These are phyloP conservation scores for Alternaria viburni DNA, from an alignment of 2,329 filamentous ascomycete species.

Conservation along the genomic window DNA sequence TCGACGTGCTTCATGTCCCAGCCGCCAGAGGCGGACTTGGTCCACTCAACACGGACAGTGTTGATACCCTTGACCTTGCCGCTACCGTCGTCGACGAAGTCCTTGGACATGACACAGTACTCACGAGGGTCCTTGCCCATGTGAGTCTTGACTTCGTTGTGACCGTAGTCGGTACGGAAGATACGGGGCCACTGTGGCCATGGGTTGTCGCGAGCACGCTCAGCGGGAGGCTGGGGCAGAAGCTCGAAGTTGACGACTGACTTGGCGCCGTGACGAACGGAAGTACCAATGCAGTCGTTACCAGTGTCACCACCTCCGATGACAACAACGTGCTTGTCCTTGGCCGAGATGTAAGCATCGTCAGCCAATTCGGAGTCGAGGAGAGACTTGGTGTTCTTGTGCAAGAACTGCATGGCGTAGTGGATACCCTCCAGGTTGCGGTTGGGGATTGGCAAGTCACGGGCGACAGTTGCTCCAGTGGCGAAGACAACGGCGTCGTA, in stretches of 20 bases:
- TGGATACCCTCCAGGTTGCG: conserved; percentile 90
- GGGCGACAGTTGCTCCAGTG: conserved; percentile 90
- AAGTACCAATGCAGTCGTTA: conserved; percentile 97
- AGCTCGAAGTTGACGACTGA: conserved; percentile 97
- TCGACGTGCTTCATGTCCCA: conserved; percentile 99
- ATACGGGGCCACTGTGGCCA: conserved; percentile 99
- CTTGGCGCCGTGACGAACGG: conserved; percentile 92
- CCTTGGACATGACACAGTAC: conserved; percentile 98
- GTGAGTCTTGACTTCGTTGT: conserved; percentile 94
- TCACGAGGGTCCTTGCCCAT: conserved; percentile 95
- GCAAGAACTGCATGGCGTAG: conserved; percentile 96
- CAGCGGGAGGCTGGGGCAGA: conserved; percentile 86
- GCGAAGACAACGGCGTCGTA: conserved; percentile 89
- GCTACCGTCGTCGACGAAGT: conserved; percentile 87
- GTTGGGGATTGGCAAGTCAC: conserved; percentile 88
- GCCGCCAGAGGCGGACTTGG: conserved; percentile 82
- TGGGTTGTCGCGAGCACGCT: conserved; percentile 92
- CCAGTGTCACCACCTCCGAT: conserved; percentile 98
- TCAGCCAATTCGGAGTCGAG: conserved; percentile 89
- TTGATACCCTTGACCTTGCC: conserved; percentile 96
- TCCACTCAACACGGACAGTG: conserved; percentile 95
- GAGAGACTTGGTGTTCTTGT: conserved; percentile 97
- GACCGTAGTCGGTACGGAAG: conserved; percentile 97
- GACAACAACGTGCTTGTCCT: conserved; percentile 93
- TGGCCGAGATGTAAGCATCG: conserved; percentile 87